Base-by-base conservation (phyloP, 768 basidiomycete species). In the Lyophyllum semitale region DNA sequence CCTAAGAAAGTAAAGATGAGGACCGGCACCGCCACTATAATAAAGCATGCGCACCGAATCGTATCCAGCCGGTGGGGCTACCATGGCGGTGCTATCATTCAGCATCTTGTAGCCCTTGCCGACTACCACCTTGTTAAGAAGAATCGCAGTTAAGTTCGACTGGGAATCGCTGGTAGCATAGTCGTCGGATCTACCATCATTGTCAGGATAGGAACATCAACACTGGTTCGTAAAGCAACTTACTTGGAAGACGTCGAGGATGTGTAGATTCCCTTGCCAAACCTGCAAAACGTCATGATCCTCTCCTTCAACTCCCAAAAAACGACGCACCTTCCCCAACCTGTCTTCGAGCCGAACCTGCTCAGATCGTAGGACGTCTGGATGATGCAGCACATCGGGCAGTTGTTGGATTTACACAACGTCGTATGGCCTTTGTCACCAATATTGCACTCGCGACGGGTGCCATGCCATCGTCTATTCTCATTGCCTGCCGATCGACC, bases 221-320 rank as follows among this genome's bases (percentile, higher is more conserved):
- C 9, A 35, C 12, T 46, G 35, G 23, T 38, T 18, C 15, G 41
- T 13, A 15, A 32, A 58, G 37, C 47, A 3, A 58, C 79, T 54
- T 52, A 83, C 80, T 89, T 89, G 7, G 87, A 89, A n/a, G 88
- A 88, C 1, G 87, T 89, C n/a, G 85, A 84, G 5, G 86, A 87
- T 1, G 87, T 88, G 64, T 88, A 89, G 38, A 88, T 84, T 23
- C 87, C 87, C 33, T 81, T 80, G 23, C 87, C 87, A 47, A 88
- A 88, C 56, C 86, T 87, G 59, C 13, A 30, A 27, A 8, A 40
- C 29, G 49, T 58, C 13, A 30, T 18, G 22, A 20, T 17, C 8
- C 23, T 2, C 3, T 35, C n/a, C 11, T 9, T 27, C 33, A 15
- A 30, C 4, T 27, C 4, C n/a, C 17, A 43, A 54, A 43, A 54